Evolutionary conservation across 2,329 filamentous ascomycete species (phyloP).

Genomic region (Alternaria sp.): DNA sequence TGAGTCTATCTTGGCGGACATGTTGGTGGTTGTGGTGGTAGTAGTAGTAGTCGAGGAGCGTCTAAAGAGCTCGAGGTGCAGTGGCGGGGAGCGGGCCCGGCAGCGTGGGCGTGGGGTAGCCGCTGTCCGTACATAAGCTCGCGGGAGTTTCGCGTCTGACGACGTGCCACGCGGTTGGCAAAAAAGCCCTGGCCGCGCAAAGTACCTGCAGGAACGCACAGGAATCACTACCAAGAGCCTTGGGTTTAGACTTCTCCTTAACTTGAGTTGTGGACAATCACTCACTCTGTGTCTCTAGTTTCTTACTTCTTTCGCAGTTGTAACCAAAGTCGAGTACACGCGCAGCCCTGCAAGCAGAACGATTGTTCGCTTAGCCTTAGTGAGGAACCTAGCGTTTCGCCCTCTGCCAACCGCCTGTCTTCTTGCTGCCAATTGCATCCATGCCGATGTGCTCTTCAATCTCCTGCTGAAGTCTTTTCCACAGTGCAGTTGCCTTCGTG

Average conservation of each 20-base stretch:
- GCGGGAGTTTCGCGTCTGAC: neutral
- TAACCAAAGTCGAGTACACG: neutral
- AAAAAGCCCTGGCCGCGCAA: neutral
- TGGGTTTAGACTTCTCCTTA: neutral
- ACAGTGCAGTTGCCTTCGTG: no score
- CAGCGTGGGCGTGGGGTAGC: constrained; percentile 2
- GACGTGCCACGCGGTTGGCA: neutral
- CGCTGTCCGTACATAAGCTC: neutral
- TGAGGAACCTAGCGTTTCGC: neutral
- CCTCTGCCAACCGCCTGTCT: neutral
- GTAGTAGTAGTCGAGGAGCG: neutral
- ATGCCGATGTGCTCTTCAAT: no score
- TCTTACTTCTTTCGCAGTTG: neutral
- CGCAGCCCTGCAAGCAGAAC: neutral
- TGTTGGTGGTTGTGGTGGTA: constrained; percentile 15
- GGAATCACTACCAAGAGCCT: neutral
- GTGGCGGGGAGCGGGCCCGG: constrained; percentile 2
- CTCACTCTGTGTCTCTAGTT: neutral
- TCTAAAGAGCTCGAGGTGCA: neutral
- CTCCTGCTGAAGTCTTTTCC: no score
- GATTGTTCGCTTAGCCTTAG: neutral
- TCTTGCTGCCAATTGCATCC: neutral
- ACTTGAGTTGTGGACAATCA: neutral
- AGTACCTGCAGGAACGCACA: neutral
- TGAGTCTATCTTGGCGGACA: constrained; percentile 53